phyloP scores from a whole-genome alignment of 2,329 filamentous ascomycete genomes.

The Phoma sp. region DNA sequence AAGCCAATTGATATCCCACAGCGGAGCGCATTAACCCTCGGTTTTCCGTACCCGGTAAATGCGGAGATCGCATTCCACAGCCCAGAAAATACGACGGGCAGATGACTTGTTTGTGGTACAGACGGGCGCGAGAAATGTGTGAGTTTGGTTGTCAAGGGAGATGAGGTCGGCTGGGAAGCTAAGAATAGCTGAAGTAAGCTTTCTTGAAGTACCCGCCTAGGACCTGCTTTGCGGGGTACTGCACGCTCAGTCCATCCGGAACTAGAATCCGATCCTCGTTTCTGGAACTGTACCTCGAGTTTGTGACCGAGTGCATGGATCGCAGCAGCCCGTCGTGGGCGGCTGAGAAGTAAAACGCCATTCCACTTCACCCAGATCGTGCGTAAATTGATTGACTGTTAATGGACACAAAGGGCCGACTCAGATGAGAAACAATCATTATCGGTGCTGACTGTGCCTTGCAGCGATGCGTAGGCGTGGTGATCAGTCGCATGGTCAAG shows the following conservation, averaged over 20 bases:
- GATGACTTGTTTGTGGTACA: conserved; percentile 13
- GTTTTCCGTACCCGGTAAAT: not conserved
- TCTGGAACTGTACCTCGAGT: not conserved
- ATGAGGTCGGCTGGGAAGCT: not conserved
- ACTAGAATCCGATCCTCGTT: not conserved
- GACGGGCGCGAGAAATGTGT: conserved; percentile 10
- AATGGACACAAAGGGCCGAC: conserved; percentile 1
- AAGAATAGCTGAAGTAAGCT: conserved; percentile 16
- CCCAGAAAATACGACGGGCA: conserved; percentile 1
- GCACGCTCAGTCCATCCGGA: not conserved
- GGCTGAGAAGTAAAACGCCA: not conserved
- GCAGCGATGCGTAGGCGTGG: not conserved
- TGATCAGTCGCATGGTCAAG: conserved; percentile 2
- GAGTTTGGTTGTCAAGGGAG: conserved; percentile 7
- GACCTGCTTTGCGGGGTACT: conserved; percentile 5
- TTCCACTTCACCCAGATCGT: not conserved
- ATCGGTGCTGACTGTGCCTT: not conserved
- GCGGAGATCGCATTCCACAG: conserved; percentile 10
- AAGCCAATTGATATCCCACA: conserved; percentile 11
- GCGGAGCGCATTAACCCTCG: not conserved
- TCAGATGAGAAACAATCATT: not conserved
- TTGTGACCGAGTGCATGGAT: not conserved
- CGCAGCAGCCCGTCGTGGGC: not conserved
- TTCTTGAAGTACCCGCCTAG: not conserved
- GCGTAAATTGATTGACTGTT: not conserved